Percentiles rank a stretch among this genome's conserved stretches.
phyloP scores from a whole-genome alignment of 1,284 basidiomycete genomes.

The Malassezia restricta region DNA sequence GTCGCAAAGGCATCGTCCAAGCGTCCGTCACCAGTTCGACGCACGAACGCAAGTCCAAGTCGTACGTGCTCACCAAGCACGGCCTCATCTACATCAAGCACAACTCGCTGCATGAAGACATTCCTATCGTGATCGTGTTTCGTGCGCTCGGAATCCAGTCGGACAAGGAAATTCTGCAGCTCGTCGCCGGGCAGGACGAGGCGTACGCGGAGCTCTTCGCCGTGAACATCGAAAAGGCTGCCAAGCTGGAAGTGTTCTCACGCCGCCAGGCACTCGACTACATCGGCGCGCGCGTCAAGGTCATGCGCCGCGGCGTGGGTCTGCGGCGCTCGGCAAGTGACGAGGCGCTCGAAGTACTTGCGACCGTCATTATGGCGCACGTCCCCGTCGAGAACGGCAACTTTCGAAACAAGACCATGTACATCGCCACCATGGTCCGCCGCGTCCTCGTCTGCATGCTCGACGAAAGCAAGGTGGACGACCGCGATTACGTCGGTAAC shows the following conservation, averaged over 20 bases:
- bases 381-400: slow-evolving; percentile 83
- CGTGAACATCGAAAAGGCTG: slow-evolving; percentile 84
- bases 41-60: slow-evolving; percentile 96
- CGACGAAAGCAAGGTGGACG: slow-evolving; percentile 92
- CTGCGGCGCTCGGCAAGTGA: slow-evolving; percentile 77
- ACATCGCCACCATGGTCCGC: slow-evolving; percentile 94
- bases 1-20: slow-evolving; percentile 78
- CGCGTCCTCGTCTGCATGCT: slow-evolving; percentile 92
- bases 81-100: slow-evolving; percentile 90
- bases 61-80: slow-evolving; percentile 90
- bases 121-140: slow-evolving; percentile 88
- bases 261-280: slow-evolving; percentile 88
- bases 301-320: slow-evolving; percentile 58
- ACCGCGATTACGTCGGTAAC: slow-evolving; percentile 98
- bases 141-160: slow-evolving; percentile 82
- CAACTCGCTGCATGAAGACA: slow-evolving; percentile 93
- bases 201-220: slow-evolving; percentile 78
- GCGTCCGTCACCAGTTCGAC: slow-evolving; percentile 90
- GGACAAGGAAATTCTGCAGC: slow-evolving; percentile 90
- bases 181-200: slow-evolving; percentile 85
- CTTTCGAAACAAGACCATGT: slow-evolving; percentile 88
- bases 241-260: slow-evolving; percentile 59
- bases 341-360: slow-evolving; percentile 87
- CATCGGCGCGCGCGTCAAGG: slow-evolving; percentile 82
- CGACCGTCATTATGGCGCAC: slow-evolving; percentile 92